phyloP scores from a whole-genome alignment of 2,329 filamentous ascomycete genomes.

The Tolypocladium guangdongense region DNA sequence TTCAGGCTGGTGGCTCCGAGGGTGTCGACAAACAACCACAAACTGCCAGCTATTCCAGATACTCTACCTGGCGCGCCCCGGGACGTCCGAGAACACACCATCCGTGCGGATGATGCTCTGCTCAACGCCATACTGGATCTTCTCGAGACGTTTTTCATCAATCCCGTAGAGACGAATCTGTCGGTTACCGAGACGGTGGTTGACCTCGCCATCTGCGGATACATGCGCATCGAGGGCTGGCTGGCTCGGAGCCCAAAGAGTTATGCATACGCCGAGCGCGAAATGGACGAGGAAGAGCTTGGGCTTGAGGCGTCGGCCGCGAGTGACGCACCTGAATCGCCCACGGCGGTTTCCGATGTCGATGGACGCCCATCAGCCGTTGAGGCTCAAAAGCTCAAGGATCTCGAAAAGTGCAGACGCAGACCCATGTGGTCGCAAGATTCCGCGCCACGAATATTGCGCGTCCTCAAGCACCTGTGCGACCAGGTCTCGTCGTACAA shows the following conservation, averaged over 20 bases:
- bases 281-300: constrained; percentile 15
- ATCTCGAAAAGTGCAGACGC: constrained; percentile 39
- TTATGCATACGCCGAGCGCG: constrained; percentile 38
- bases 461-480: constrained; percentile 47
- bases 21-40: constrained; percentile 43
- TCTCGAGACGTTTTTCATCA: constrained; percentile 73
- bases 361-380: constrained; percentile 1
- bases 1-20: constrained; percentile 55
- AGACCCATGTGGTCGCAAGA: constrained; percentile 41
- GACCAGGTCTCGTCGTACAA: constrained; percentile 54
- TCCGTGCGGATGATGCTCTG: constrained; percentile 51
- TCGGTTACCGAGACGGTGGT: constrained; percentile 76
- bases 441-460: constrained; percentile 42
- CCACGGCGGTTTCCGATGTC: neutral
- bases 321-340: constrained; percentile 2
- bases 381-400: constrained; percentile 28
- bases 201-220: constrained; percentile 73
- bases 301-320: constrained; percentile 3
- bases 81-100: constrained; percentile 49
- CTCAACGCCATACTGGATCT: constrained; percentile 58
- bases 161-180: constrained; percentile 84
- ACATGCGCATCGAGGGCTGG: constrained; percentile 85
- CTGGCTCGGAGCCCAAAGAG: constrained; percentile 60
- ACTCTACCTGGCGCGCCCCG: constrained; percentile 49
- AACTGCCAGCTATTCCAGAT: constrained; percentile 42